phyloP scores from a whole-genome alignment of 495 filamentous ascomycete species.

The Cenococcum geophilum region DNA sequence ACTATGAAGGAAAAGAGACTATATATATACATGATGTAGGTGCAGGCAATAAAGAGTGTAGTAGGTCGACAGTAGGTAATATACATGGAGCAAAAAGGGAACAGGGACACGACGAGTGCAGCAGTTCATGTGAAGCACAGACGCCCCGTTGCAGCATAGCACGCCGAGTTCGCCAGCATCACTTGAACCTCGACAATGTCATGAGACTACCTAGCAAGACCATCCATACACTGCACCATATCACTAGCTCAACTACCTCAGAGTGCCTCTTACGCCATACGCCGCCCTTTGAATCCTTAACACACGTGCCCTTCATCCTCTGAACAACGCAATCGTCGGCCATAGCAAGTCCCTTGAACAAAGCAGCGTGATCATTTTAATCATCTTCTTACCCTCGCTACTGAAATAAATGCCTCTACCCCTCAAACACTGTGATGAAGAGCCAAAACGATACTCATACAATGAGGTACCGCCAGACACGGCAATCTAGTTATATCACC shows the following conservation, averaged over 20 bases:
- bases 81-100: conserved; percentile 8
- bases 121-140: background rate
- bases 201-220: background rate
- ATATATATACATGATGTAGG: too few species aligned
- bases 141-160: background rate
- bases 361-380: conserved; percentile 25
- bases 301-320: background rate
- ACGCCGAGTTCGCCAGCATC: background rate
- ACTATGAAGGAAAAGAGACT: too few species aligned
- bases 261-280: too few species aligned
- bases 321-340: background rate
- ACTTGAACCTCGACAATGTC: conserved; percentile 1
- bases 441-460: background rate
- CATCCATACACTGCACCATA: background rate
- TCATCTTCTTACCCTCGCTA: conserved; percentile 10
- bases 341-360: background rate
- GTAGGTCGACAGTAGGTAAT: too few species aligned
- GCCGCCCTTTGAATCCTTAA: too few species aligned
- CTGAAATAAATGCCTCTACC: background rate
- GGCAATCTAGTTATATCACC: conserved; percentile 3
- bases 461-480: background rate
- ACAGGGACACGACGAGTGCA: background rate
- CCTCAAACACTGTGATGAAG: conserved; percentile 2
- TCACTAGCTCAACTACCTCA: background rate
- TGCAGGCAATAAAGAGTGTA: too few species aligned